Evolutionary conservation across 2,329 filamentous ascomycete genomes (phyloP).

Genomic region (Diaporthe vaccinii): DNA sequence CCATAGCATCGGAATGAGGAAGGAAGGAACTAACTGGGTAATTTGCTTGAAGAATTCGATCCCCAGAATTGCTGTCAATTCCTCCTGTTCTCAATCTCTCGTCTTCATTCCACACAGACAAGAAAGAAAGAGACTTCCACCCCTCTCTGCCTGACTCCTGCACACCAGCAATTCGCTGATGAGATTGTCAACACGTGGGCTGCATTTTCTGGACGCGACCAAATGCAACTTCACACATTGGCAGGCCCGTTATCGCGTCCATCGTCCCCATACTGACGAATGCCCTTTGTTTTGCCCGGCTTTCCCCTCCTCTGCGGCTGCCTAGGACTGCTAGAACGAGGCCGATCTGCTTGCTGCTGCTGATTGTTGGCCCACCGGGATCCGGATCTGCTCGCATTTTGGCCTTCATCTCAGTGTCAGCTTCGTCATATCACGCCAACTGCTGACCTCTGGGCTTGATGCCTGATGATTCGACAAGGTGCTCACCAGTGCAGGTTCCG

Average conservation of each 20-base stretch:
- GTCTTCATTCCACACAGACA: conserved; percentile 9
- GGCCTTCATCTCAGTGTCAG: conserved; percentile 17
- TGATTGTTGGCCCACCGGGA: conserved; percentile 13
- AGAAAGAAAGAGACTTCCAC: not conserved
- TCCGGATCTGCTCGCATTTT: conserved; percentile 8
- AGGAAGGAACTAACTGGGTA: not conserved
- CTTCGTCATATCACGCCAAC: conserved; percentile 32
- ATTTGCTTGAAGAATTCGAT: not conserved
- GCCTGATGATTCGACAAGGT: conserved; percentile 5
- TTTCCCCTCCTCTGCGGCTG: conserved; percentile 16
- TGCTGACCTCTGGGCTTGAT: conserved; percentile 30
- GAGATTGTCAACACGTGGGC: conserved; percentile 38
- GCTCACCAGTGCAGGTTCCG: not conserved
- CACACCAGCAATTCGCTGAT: not conserved
- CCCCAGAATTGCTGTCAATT: not conserved
- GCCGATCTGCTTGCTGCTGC: conserved; percentile 23
- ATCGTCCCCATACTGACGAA: conserved; percentile 9
- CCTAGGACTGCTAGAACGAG: conserved; percentile 12
- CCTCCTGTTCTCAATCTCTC: conserved; percentile 1
- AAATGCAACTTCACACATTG: conserved; percentile 3
- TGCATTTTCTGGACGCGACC: conserved; percentile 36
- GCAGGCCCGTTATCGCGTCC: conserved; percentile 37
- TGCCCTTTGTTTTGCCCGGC: conserved; percentile 28
- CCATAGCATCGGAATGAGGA: conserved; percentile 5
- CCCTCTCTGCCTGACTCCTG: not conserved